Evolutionary conservation across 306 rosid genomes (phyloP).

Genomic region (Inga leiocalycina): DNA sequence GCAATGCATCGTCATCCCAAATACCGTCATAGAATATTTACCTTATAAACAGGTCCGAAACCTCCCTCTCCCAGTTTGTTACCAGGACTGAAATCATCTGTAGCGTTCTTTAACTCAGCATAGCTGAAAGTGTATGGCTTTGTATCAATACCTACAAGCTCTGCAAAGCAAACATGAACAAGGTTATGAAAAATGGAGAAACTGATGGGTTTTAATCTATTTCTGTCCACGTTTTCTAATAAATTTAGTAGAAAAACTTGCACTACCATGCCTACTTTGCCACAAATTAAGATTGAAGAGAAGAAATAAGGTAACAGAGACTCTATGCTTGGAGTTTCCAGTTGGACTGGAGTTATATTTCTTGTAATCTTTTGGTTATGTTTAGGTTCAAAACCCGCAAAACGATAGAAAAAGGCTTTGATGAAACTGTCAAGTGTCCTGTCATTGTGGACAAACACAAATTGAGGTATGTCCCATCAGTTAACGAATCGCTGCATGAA

Average conservation of each 20-base stretch:
- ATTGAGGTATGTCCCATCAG: conserved; percentile 5
- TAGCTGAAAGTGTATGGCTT: conserved; percentile 71
- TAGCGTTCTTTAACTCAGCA: conserved; percentile 63
- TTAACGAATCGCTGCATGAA: neutral
- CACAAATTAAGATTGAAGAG: neutral
- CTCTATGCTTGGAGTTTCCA: neutral
- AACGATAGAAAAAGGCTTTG: neutral
- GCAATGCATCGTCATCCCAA: neutral
- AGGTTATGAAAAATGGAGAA: conserved; percentile 1
- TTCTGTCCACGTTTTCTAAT: neutral
- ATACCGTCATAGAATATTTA: conserved; percentile 24
- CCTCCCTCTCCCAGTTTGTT: conserved; percentile 91
- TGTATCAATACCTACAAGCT: conserved; percentile 65
- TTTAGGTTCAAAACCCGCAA: neutral
- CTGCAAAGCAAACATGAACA: conserved; percentile 46
- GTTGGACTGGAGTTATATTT: neutral
- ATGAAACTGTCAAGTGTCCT: neutral
- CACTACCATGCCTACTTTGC: neutral
- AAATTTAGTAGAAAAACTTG: neutral
- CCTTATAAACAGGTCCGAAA: conserved; percentile 83
- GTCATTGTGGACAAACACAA: neutral
- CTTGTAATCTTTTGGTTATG: neutral
- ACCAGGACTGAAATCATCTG: conserved; percentile 55
- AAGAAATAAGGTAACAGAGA: neutral
- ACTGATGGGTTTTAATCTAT: neutral